phyloP scores from a whole-genome alignment of 2,329 filamentous ascomycete genomes.

The Aspergillus sp. region DNA sequence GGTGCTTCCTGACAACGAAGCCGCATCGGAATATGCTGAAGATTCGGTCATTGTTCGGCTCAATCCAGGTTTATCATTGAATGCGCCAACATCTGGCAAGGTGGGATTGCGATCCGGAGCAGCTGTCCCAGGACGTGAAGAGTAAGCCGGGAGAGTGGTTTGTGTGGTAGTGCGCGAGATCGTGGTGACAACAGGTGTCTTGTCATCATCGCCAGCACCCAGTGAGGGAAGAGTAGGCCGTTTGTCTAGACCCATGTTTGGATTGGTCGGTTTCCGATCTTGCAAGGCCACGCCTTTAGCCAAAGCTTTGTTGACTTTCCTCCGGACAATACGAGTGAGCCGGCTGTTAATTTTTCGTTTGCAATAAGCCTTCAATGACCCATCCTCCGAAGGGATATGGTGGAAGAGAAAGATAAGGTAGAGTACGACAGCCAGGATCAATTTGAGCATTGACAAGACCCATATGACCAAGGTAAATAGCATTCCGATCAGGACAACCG shows the following conservation, averaged over 20 bases:
- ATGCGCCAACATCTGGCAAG: slow-evolving; percentile 41
- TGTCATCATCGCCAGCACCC: slow-evolving; percentile 50
- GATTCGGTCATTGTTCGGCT: slow-evolving; percentile 49
- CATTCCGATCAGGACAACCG: slow-evolving; percentile 85
- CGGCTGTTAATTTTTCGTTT: slow-evolving; percentile 86
- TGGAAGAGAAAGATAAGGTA: slow-evolving; percentile 91
- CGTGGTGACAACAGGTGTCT: slow-evolving; percentile 29
- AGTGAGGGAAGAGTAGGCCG: slow-evolving; percentile 65
- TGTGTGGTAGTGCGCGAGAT: slow-evolving; percentile 50
- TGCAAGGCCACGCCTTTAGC: slow-evolving; percentile 67
- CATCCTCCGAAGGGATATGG: slow-evolving; percentile 81
- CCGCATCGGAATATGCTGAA: slow-evolving; percentile 54
- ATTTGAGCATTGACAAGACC: slow-evolving; percentile 73
- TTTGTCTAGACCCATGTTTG: slow-evolving; percentile 31
- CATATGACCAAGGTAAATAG: slow-evolving; percentile 87
- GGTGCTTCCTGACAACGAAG: slow-evolving; percentile 47
- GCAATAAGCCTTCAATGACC: slow-evolving; percentile 81
- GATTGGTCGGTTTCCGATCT: slow-evolving; percentile 55
- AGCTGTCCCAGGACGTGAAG: slow-evolving; percentile 60
- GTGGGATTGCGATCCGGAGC: slow-evolving; percentile 37
- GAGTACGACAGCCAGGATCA: slow-evolving; percentile 73
- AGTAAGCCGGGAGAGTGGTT: slow-evolving; percentile 66
- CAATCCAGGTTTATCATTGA: slow-evolving; percentile 45
- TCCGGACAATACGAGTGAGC: slow-evolving; percentile 78
- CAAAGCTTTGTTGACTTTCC: slow-evolving; percentile 85